Evolutionary conservation across 352 stramenopile species (phyloP).

Genomic region (Labyrinthula sp.): DNA sequence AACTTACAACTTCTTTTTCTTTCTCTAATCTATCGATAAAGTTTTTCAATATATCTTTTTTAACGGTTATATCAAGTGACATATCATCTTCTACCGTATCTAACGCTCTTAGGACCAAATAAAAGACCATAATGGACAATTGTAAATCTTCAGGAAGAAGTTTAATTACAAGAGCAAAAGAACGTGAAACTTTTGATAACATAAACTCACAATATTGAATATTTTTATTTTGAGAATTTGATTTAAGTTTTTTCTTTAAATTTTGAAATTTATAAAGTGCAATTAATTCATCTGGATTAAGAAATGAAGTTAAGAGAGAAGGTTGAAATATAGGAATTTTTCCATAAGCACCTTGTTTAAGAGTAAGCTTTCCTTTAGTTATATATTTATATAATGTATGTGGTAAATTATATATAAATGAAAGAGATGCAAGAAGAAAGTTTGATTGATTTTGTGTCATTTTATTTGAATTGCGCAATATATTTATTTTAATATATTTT

Average conservation of each 20-base stretch:
- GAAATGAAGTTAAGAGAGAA: too few species aligned
- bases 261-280: too few species aligned
- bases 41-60: conserved; percentile 44
- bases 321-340: too few species aligned
- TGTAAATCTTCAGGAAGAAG: conserved; percentile 49
- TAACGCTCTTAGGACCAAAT: conserved; percentile 59
- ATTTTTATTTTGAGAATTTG: neutral
- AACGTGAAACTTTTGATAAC: conserved; percentile 52
- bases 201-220: conserved; percentile 45
- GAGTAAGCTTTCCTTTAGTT: too few species aligned
- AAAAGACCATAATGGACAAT: conserved; percentile 67
- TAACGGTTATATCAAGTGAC: conserved; percentile 43
- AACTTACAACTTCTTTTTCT: conserved; percentile 31
- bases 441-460: too few species aligned
- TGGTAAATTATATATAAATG: too few species aligned
- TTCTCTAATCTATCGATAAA: conserved; percentile 56
- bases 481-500: too few species aligned
- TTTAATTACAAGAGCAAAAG: conserved; percentile 63
- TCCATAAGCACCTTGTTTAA: conserved; percentile 69
- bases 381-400: too few species aligned
- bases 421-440: too few species aligned
- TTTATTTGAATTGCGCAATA: too few species aligned
- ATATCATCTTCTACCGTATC: conserved; percentile 79
- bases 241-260: too few species aligned
- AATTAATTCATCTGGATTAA: too few species aligned